Percentiles rank a stretch among this genome's conserved stretches.
Conservation (phyloP, 2,329 filamentous ascomycete genomes). For the Curvularia sp. region DNA sequence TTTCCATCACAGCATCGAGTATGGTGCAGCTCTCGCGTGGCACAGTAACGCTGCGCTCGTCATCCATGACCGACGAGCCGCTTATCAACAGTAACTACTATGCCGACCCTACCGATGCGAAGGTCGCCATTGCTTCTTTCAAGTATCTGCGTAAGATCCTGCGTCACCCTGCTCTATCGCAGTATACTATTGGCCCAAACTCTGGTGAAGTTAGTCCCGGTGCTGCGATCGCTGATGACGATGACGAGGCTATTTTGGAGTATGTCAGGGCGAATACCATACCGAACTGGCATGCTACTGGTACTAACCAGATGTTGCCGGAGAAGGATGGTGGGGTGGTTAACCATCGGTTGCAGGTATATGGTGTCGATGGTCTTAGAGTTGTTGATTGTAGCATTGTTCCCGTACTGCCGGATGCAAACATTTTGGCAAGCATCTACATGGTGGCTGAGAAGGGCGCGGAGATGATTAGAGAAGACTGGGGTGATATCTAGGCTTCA, state of each 20-base stretch:
- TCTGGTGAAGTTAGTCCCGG: conserved; percentile 44
- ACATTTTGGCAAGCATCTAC: conserved; percentile 32
- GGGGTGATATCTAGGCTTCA: conserved; percentile 11
- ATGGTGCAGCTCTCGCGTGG: conserved; percentile 45
- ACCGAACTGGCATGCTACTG: conserved; percentile 43
- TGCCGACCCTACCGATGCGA: conserved; percentile 39
- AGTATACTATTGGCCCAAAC: conserved; percentile 30
- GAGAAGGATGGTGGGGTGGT: conserved; percentile 43
- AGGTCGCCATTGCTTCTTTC: conserved; percentile 45
- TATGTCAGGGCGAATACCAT: conserved; percentile 35
- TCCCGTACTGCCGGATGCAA: conserved; percentile 31
- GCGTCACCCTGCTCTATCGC: conserved; percentile 22
- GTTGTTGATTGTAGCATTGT: conserved; percentile 46
- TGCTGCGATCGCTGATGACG: conserved; percentile 25
- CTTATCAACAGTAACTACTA: conserved; percentile 49
- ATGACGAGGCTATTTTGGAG: conserved; percentile 40
- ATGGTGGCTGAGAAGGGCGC: conserved; percentile 39
- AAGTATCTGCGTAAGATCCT: conserved; percentile 44
- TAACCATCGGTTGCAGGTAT: conserved; percentile 37
- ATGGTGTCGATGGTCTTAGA: conserved; percentile 42
- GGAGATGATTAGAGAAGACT: conserved; percentile 38
- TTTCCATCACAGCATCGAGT: conserved; percentile 40
- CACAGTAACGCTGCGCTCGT: conserved; percentile 43
- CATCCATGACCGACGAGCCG: conserved; percentile 39
- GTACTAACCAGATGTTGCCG: conserved; percentile 45